Evolutionary conservation across 2,329 filamentous ascomycete species (phyloP), one percentile per base, ranked within the genome.

Genomic region (Talaromyces atroroseus): DNA sequence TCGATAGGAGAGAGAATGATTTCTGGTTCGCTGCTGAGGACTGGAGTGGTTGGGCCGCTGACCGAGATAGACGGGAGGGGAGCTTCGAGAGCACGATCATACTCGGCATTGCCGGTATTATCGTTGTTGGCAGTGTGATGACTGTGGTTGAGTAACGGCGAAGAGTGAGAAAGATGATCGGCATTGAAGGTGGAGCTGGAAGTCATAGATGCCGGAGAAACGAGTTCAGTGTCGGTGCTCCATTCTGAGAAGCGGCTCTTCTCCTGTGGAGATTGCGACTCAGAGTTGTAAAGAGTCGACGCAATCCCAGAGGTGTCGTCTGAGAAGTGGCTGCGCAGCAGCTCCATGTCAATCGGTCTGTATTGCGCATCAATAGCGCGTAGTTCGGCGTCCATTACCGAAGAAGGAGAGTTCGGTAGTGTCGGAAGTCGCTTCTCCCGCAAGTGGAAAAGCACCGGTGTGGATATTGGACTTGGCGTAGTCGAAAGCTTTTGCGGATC

Each of bases 351-450:
- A 24, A 72, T 61, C 12, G 63, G 65, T 20, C 61, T 63, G 57
- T 71, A 68, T 24, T 62, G 62, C 18, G 65, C 66, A 26, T 73
- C 68, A 26, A 73, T 65, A 18, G 68, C 68, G 16, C 65, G 66
- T 16, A 74, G 62, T 8, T 70, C 71, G 56, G 74, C 71, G 21
- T 75, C 71, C 66, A 75, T 69, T 36, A 75, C 74, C 1, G 74
- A 77, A 0, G 75, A 77, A 26, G 75, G 75, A 5, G 73, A 73
- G 59, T 77, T 77, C 8, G 75, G 75, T 20, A 77, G 65, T 7
- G 74, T 76, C 5, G 75, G 75, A 21, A 78, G 66, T 42, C 75
- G 64, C 58, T 78, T 77, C 18, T 72, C 65, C 32, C 62, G 63
- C 18, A 66, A 59, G 54, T 68, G 63, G 1, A 66, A 56, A 8